Base-by-base conservation (phyloP, 2,329 filamentous ascomycete genomes). In the Onygena corvina region DNA sequence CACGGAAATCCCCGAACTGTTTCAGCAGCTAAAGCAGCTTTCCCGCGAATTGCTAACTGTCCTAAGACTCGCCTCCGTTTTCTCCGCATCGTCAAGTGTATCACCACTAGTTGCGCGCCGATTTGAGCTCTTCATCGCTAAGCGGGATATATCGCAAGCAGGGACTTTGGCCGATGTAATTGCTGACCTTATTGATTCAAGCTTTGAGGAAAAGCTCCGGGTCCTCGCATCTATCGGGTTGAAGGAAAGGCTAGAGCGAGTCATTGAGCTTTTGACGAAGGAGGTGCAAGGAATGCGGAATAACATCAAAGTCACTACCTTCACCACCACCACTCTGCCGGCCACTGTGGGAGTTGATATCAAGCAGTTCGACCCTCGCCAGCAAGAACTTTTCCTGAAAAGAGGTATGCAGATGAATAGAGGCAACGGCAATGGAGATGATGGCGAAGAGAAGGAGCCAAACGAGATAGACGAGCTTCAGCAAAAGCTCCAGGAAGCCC, bases 141-240 rank as follows among this genome's bases (percentile, higher is more conserved):
- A 83, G 64, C 93, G 92, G 62, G 81, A 87, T 52, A 65, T 92
- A 46, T 74, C 79, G 35, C 88, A 96, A 57, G 89, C 89, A 1
- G 90, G 90, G 1, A 71, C 80, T 6, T 74, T 98, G 7, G 90
- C 92, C 4, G 92, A 98, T 64, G 96, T 96, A 64, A 95, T 98
- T 87, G 83, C 87, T 33, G 94, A 94, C 62, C 77, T 96, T 20
- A 79, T 94, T 2, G 87, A 94, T 54, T 82, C 84, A 46, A 84
- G 80, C 7, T 84, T 93, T 55, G 87, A 94, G 64, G 92, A 98
- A 62, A 95, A 94, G 66, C 74, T 98, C 48, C 80, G 85, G 50
- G 79, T 98, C 12, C 72, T 98, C 30, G 79, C 86, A n/a, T 81
- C 88, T 0, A 68, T 93, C 3, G 81, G 89, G 58, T 73, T 92